Evolutionary conservation across 2,329 filamentous ascomycete species (phyloP), one percentile per base, ranked within the genome.

Genomic region (Exophiala viscosa): DNA sequence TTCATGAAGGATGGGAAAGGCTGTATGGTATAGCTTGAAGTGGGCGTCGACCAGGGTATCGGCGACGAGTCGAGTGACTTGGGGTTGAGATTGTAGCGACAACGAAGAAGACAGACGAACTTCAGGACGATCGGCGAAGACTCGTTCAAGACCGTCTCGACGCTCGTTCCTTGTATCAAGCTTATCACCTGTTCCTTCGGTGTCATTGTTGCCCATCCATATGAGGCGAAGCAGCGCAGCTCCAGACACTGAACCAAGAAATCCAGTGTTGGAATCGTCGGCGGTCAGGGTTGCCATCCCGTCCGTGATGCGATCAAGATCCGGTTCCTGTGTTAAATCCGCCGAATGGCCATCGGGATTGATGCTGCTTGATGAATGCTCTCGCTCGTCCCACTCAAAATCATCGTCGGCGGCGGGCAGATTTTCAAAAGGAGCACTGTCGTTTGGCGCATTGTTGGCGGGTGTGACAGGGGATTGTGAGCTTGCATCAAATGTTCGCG

Each of bases 11-110:
- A 82, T 71, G 0, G 79, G 77, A 43, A 81, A 82, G 48, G 76
- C 77, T 0, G 79, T 77, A 56, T 82, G 79, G 47, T 81, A 81
- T 73, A 77, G 79, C 17, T 70, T 67, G 49, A 82, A 82, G 64
- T 81, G 82, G 0, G 78, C 77, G 40, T 60, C 52, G 51, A 60
- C 41, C 11, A 60, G 50, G 13, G 33, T 53, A 34, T 57, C 51
- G 5, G 55, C 51, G 7, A 60, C 36, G 15, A 41, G 40, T 20
- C 54, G 57, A 17, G 57, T 60, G 35, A 60, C 36, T 15, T 57
- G 45, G 15, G 55, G 55, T 17, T 53, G 52, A 14, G 55, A 48
- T 11, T 47, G 52, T 7, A 55, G 55, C 52, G 44, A 52, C 7
- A 49, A 34, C 13, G 48, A 33, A 3, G 55, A 42, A 6, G 48